Conservation (phyloP, 129 eudicot genomes). For the Artemisia tridentata region DNA sequence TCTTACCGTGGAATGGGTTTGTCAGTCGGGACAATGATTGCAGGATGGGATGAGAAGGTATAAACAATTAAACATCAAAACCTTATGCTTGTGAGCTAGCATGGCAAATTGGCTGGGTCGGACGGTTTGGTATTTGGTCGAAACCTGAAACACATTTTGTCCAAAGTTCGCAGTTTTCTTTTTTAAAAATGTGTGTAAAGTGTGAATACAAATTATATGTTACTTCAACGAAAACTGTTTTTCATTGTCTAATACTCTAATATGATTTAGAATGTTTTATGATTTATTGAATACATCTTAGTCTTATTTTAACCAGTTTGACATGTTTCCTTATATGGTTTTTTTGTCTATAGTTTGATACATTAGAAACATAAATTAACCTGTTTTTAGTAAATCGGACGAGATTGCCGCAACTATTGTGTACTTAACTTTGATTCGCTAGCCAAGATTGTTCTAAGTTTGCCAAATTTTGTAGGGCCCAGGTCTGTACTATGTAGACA, state of each 20-base stretch:
- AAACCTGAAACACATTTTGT: too few relatives aligned
- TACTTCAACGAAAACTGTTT: too few relatives aligned
- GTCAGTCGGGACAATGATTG: conserved; percentile 97
- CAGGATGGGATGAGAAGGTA: conserved; percentile 99
- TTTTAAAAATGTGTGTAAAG: too few relatives aligned
- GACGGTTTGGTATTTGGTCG: neutral
- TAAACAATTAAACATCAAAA: neutral
- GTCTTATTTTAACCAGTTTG: too few relatives aligned
- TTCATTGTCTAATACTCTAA: too few relatives aligned
- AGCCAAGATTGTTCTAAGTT: conserved; percentile 3
- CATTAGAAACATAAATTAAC: too few relatives aligned
- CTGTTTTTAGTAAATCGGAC: neutral
- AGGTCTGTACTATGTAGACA: conserved; percentile 95
- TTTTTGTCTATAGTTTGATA: too few relatives aligned
- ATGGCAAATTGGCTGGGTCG: neutral
- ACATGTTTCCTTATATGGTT: too few relatives aligned
- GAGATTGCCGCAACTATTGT: neutral
- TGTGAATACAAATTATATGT: too few relatives aligned
- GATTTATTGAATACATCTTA: too few relatives aligned
- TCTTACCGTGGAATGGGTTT: conserved; percentile 96
- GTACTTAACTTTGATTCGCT: neutral
- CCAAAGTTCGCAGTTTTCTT: too few relatives aligned
- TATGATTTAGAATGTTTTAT: too few relatives aligned
- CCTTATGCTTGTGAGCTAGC: neutral
- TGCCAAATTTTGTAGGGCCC: conserved; percentile 62